phyloP scores from a whole-genome alignment of 257 asterid genomes.

The Nicotiana knightiana region DNA sequence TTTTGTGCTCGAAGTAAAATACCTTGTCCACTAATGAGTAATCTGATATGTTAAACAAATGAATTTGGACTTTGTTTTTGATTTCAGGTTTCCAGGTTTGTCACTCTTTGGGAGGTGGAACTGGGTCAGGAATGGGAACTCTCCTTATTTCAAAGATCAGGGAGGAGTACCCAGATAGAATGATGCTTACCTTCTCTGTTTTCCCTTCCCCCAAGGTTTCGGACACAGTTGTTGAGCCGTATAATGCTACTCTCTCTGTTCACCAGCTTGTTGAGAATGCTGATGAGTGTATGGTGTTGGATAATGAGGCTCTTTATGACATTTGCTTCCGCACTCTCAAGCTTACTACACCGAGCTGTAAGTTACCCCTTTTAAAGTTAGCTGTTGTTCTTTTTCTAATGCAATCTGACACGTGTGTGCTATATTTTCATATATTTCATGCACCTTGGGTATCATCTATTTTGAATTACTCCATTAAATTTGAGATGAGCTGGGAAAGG shows the following conservation, averaged over 20 bases:
- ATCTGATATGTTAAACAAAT: background rate
- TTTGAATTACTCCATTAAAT: background rate
- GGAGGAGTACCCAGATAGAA: conserved; percentile 76
- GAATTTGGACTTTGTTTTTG: background rate
- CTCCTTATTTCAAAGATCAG: conserved; percentile 74
- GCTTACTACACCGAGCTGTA: conserved; percentile 75
- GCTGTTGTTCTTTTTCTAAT: background rate
- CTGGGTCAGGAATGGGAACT: conserved; percentile 90
- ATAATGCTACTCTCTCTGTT: conserved; percentile 71
- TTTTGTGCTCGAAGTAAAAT: background rate
- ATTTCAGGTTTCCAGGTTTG: conserved; percentile 66
- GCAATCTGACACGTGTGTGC: background rate
- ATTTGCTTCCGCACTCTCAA: conserved; percentile 69
- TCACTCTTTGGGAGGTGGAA: conserved; percentile 80
- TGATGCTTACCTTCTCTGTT: conserved; percentile 87
- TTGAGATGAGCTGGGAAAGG: background rate
- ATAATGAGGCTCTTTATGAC: conserved; percentile 67
- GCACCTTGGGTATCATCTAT: background rate
- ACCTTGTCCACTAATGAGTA: background rate
- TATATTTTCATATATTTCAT: background rate
- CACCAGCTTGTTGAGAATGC: conserved; percentile 86
- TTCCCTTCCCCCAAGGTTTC: conserved; percentile 85
- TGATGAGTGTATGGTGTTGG: conserved; percentile 80
- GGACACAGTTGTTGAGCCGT: conserved; percentile 77
- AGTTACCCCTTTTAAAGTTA: conserved; percentile 14